Percentiles rank a stretch among this genome's conserved stretches.
Evolutionary conservation across 2,329 filamentous ascomycete genomes (phyloP).

Genomic region (Alternaria novae-zelandiae): DNA sequence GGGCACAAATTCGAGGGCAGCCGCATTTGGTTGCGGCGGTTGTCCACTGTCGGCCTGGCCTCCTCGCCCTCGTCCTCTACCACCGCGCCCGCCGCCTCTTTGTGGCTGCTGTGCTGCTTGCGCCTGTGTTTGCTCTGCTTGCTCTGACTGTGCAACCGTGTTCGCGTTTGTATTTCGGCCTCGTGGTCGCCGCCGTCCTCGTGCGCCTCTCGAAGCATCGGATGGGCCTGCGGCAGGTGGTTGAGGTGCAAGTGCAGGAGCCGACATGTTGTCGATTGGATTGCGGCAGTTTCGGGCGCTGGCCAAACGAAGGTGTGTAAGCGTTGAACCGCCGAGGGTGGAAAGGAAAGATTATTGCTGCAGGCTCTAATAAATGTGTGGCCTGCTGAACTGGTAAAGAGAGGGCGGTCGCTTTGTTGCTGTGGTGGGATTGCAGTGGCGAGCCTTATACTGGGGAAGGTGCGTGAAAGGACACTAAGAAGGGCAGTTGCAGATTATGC

Average conservation of each 20-base stretch:
- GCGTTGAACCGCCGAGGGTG: not conserved
- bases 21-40: constrained; percentile 4
- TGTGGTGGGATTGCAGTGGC: constrained; percentile 22
- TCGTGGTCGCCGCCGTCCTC: constrained; percentile 29
- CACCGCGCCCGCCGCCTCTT: constrained; percentile 24
- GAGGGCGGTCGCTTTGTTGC: not conserved
- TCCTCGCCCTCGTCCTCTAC: constrained; percentile 27
- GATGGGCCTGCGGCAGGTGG: constrained; percentile 14
- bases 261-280: constrained; percentile 26
- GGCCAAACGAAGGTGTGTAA: constrained; percentile 1
- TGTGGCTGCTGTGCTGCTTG: constrained; percentile 24
- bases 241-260: constrained; percentile 19
- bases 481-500: constrained; percentile 7
- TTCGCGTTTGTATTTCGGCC: constrained; percentile 24
- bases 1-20: constrained; percentile 4
- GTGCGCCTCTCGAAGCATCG: constrained; percentile 21
- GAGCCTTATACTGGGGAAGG: constrained; percentile 17
- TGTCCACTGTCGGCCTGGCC: constrained; percentile 13
- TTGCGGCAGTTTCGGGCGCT: not conserved
- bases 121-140: constrained; percentile 26
- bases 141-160: constrained; percentile 17
- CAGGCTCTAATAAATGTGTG: constrained; percentile 40
- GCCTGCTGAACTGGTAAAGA: constrained; percentile 36
- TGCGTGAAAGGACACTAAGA: constrained; percentile 4
- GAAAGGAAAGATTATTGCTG: constrained; percentile 1